Percentiles rank a stretch among this genome's conserved stretches.
phyloP scores from a whole-genome alignment of 345 rosid species.

The Salix exigua region DNA sequence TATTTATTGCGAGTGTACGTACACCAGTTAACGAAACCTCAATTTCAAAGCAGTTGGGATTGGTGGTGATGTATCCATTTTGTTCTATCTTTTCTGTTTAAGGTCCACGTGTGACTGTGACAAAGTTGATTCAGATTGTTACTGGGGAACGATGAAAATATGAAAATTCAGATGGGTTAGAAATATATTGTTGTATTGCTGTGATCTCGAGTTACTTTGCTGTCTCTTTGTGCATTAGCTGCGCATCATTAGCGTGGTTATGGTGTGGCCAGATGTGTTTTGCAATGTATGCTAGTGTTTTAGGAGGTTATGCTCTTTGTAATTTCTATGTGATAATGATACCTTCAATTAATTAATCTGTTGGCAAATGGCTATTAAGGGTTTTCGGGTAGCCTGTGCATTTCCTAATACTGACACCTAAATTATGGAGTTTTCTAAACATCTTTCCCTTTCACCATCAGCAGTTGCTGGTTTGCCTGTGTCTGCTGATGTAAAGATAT shows the following conservation, averaged over 20 bases:
- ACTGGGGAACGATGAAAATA: not conserved
- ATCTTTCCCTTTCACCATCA: not conserved
- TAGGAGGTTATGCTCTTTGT: not conserved
- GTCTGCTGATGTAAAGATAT: not conserved
- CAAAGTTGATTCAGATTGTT: not conserved
- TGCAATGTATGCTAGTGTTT: not conserved
- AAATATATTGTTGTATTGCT: not conserved
- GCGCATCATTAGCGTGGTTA: not conserved
- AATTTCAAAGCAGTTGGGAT: not conserved
- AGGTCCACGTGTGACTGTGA: no score
- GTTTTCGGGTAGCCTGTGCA: not conserved
- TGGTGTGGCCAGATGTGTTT: not conserved
- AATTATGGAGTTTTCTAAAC: not conserved
- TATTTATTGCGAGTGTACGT: not conserved
- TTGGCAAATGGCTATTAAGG: not conserved
- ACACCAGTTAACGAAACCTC: not conserved
- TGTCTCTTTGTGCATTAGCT: not conserved
- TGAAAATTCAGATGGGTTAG: no score
- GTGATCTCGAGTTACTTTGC: not conserved
- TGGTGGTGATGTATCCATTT: not conserved
- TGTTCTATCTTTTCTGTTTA: not conserved
- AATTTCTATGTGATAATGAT: not conserved
- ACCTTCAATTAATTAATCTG: not conserved
- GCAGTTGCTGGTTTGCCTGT: conserved; percentile 1
- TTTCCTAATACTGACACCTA: not conserved